Conservation (phyloP, 2,329 filamentous ascomycete species). For the Xylaria polymorpha region DNA sequence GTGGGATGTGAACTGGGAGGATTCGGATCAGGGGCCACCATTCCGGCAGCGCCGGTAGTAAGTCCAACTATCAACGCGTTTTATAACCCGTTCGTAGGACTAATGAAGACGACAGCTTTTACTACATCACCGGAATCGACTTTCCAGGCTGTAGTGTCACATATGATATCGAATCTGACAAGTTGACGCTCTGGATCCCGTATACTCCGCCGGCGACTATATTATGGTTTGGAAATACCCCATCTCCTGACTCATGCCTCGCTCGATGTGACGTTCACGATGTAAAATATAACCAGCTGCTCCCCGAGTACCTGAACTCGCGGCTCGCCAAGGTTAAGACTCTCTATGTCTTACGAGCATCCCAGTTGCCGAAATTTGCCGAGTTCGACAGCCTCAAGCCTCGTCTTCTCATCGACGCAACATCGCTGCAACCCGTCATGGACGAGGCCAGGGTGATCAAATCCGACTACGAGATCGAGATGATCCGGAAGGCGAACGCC, state of each 20-base stretch:
- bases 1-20: slow-evolving; percentile 62
- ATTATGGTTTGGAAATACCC: slow-evolving; percentile 73
- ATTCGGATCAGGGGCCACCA: slow-evolving; percentile 67
- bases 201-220: slow-evolving; percentile 70
- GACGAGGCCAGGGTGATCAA: slow-evolving; percentile 85
- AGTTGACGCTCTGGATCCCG: slow-evolving; percentile 79
- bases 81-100: neutral
- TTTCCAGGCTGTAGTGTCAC: slow-evolving; percentile 67
- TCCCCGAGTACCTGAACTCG: slow-evolving; percentile 62
- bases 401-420: slow-evolving; percentile 58
- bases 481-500: slow-evolving; percentile 83
- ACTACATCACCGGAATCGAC: slow-evolving; percentile 67
- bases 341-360: slow-evolving; percentile 59
- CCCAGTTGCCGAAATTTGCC: slow-evolving; percentile 55
- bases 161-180: slow-evolving; percentile 69
- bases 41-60: slow-evolving; percentile 71
- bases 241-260: slow-evolving; percentile 70
- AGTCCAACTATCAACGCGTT: slow-evolving; percentile 41
- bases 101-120: slow-evolving; percentile 59
- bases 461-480: slow-evolving; percentile 83
- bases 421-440: slow-evolving; percentile 75
- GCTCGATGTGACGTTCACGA: slow-evolving; percentile 75
- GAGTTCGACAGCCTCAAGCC: slow-evolving; percentile 46
- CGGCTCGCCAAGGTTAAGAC: slow-evolving; percentile 57
- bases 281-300: slow-evolving; percentile 67